These are phyloP conservation scores for Cadophora gregata DNA, from an alignment of 2,329 filamentous ascomycete species.

Conservation along the genomic window DNA sequence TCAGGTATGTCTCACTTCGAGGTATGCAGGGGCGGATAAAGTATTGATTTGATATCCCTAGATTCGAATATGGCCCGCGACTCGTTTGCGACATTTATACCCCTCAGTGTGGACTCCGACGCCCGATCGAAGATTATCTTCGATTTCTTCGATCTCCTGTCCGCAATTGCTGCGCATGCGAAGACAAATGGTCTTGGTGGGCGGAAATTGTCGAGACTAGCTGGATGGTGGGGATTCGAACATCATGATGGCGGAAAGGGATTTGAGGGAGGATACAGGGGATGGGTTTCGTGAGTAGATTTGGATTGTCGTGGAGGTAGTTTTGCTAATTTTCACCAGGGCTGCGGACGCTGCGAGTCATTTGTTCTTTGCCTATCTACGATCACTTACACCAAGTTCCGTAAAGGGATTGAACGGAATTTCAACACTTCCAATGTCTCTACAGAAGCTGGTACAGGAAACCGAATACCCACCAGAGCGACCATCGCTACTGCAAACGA, in stretches of 20 bases:
- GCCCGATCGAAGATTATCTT: constrained; percentile 88
- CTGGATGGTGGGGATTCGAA: constrained; percentile 99
- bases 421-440: constrained; percentile 83
- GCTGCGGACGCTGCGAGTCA: constrained; percentile 96
- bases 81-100: constrained; percentile 96
- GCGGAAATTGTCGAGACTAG: constrained; percentile 91
- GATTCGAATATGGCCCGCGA: constrained; percentile 92
- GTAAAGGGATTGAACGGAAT: constrained; percentile 75
- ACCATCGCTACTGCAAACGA: constrained; percentile 76
- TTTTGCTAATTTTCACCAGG: constrained; percentile 52
- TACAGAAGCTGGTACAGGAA: constrained; percentile 88
- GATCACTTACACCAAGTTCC: constrained; percentile 84
- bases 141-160: constrained; percentile 93
- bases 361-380: constrained; percentile 95
- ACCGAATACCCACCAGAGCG: constrained; percentile 91
- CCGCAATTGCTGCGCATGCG: constrained; percentile 88
- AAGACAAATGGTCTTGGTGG: constrained; percentile 94
- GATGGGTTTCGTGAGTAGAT: constrained; percentile 74
- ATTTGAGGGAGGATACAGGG: constrained; percentile 92
- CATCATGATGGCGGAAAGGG: constrained; percentile 85
- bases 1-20: constrained; percentile 63
- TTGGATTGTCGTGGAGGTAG: not conserved
- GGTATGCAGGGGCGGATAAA: constrained; percentile 21
- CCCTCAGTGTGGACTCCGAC: constrained; percentile 87
- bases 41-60: constrained; percentile 46